These are phyloP conservation scores for Yamagishiella unicocca DNA, from an alignment of 139 green algal species.

Conservation along the genomic window DNA sequence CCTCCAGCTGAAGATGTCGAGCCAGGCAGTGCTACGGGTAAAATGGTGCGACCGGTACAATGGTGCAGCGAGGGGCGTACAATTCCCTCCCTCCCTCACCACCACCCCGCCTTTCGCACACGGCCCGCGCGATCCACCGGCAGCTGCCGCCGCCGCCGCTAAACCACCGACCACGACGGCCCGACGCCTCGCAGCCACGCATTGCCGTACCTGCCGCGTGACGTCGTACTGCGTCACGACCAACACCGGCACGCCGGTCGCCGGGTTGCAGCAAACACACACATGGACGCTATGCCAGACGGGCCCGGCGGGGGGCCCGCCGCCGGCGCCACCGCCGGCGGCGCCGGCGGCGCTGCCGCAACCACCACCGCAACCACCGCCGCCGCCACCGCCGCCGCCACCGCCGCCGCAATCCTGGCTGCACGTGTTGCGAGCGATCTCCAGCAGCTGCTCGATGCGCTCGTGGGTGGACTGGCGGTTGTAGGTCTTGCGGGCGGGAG, in stretches of 20 bases:
- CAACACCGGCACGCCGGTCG: constrained; percentile 6
- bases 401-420: background rate
- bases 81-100: too few relatives aligned
- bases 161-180: too few relatives aligned
- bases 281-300: constrained; percentile 24
- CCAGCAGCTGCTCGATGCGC: constrained; percentile 26
- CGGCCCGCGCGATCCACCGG: too few relatives aligned
- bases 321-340: background rate
- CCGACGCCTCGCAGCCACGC: too few relatives aligned
- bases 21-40: too few relatives aligned
- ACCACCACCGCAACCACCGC: background rate
- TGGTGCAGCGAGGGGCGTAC: too few relatives aligned
- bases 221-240: constrained; percentile 43
- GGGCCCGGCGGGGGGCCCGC: too few relatives aligned
- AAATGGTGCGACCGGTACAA: too few relatives aligned
- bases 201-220: constrained; percentile 10
- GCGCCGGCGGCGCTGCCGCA: background rate
- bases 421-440: constrained; percentile 1
- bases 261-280: constrained; percentile 14
- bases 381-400: background rate
- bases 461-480: constrained; percentile 24
- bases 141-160: too few relatives aligned
- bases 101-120: too few relatives aligned
- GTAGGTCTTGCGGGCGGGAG: background rate
- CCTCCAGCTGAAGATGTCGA: too few relatives aligned